These are phyloP conservation scores for Millerozyma miso DNA, from an alignment of 805 yeast species.

Conservation along the genomic window DNA sequence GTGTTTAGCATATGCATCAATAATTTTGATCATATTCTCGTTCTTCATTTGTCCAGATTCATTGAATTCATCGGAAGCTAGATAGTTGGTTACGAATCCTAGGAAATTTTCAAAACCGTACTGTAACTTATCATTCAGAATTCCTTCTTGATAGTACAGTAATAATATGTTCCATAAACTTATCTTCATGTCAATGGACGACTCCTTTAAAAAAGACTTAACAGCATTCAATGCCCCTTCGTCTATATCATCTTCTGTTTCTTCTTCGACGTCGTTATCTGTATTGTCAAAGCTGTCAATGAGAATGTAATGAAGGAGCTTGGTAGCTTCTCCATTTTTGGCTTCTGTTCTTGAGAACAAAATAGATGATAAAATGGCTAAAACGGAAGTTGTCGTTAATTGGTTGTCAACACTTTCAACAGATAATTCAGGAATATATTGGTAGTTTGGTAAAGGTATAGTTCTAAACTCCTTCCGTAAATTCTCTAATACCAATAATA, in stretches of 20 bases:
- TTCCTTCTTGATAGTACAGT: slow-evolving; percentile 42
- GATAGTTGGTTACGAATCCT: slow-evolving; percentile 37
- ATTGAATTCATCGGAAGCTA: slow-evolving; percentile 16
- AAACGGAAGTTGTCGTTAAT: slow-evolving; percentile 65
- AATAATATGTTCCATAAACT: slow-evolving; percentile 74
- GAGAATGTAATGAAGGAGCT: slow-evolving; percentile 45
- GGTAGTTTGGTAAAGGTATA: slow-evolving; percentile 54
- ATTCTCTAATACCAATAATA: slow-evolving; percentile 9
- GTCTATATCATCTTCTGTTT: slow-evolving; percentile 12
- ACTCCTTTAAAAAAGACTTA: slow-evolving; percentile 52
- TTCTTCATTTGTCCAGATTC: slow-evolving; percentile 27
- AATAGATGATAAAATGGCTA: slow-evolving; percentile 57
- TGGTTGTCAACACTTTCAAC: slow-evolving; percentile 51
- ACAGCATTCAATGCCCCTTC: slow-evolving; percentile 42
- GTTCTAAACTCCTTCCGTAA: slow-evolving; percentile 11
- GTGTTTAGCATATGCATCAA: slow-evolving; percentile 54
- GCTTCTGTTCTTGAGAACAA: slow-evolving; percentile 30
- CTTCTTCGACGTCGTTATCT: slow-evolving; percentile 5
- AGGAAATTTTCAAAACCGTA: slow-evolving; percentile 52
- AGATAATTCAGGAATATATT: slow-evolving; percentile 54
- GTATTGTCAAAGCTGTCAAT: slow-evolving; percentile 15
- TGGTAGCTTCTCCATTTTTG: slow-evolving; percentile 30
- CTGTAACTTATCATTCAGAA: slow-evolving; percentile 31
- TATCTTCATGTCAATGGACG: slow-evolving; percentile 63
- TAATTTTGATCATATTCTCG: slow-evolving; percentile 41